Percentiles rank a stretch among this genome's conserved stretches.
Evolutionary conservation across 2,329 filamentous ascomycete genomes (phyloP).

Genomic region (Trichoderma polysporum): DNA sequence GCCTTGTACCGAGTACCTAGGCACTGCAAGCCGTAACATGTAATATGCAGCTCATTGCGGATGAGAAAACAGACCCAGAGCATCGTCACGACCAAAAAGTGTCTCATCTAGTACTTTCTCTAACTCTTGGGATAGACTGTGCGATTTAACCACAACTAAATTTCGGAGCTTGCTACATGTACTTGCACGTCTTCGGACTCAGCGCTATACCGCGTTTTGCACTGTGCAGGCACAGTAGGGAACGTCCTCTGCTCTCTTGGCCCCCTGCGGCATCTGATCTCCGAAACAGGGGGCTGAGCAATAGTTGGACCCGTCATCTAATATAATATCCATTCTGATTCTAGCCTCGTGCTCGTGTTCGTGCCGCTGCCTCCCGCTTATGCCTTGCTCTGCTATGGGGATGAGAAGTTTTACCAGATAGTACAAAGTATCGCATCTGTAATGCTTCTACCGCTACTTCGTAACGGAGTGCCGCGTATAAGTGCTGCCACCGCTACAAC

Average conservation of each 20-base stretch:
- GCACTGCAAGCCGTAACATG: neutral
- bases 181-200: neutral
- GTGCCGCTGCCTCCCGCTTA: neutral
- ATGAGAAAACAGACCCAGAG: neutral
- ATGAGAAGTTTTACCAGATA: neutral
- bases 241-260: neutral
- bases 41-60: neutral
- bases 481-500: neutral
- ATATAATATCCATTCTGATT: neutral
- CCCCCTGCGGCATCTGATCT: conserved; percentile 11
- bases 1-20: neutral
- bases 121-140: no score
- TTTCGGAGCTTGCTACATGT: neutral
- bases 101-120: neutral
- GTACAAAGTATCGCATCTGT: neutral
- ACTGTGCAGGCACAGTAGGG: neutral
- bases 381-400: neutral
- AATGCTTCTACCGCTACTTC: neutral
- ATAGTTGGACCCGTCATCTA: neutral
- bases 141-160: neutral
- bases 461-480: neutral
- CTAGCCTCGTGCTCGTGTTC: conserved; percentile 17
- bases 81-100: neutral
- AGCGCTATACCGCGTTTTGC: neutral
- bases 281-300: conserved; percentile 17